A percentile compares a stretch with the other conserved stretches of the same genome.
Evolutionary conservation across 139 green algal genomes (phyloP).

Genomic region (Penium margaritaceum): DNA sequence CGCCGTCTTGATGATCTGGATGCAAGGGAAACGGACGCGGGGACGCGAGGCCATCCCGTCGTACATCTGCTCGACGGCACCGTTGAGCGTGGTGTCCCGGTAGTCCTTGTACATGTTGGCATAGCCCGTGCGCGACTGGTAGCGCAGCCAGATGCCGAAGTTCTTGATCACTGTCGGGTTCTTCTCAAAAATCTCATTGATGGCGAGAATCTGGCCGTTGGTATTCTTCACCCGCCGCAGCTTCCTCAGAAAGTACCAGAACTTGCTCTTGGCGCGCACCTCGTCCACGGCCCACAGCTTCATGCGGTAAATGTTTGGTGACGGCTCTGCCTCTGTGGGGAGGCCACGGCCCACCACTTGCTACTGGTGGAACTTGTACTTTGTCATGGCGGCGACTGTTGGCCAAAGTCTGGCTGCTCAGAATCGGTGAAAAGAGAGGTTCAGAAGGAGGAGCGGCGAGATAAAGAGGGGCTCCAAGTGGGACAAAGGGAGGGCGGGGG

Average conservation of each 20-base stretch:
- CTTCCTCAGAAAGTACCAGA: conserved; percentile 98
- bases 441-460: no score
- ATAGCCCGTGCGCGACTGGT: conserved; percentile 87
- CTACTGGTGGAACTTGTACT: conserved; percentile 93
- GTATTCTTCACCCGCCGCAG: conserved; percentile 96
- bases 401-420: no score
- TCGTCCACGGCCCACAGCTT: conserved; percentile 93
- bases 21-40: conserved; percentile 68
- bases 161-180: conserved; percentile 94
- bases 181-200: conserved; percentile 94
- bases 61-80: conserved; percentile 89
- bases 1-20: conserved; percentile 87
- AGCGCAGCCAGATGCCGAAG: conserved; percentile 97
- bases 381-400: no score
- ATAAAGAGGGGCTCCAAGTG: no score
- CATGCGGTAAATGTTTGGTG: conserved; percentile 92
- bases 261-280: conserved; percentile 90
- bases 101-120: conserved; percentile 99
- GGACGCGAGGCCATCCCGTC: conserved; percentile 93
- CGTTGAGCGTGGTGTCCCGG: conserved; percentile 95
- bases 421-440: no score
- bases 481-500: no score
- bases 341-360: conserved; percentile 94
- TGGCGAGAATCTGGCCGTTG: conserved; percentile 91
- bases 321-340: conserved; percentile 74